These are phyloP conservation scores for Chloromonas sp. DNA, from an alignment of 163 green algal species.

Conservation along the genomic window DNA sequence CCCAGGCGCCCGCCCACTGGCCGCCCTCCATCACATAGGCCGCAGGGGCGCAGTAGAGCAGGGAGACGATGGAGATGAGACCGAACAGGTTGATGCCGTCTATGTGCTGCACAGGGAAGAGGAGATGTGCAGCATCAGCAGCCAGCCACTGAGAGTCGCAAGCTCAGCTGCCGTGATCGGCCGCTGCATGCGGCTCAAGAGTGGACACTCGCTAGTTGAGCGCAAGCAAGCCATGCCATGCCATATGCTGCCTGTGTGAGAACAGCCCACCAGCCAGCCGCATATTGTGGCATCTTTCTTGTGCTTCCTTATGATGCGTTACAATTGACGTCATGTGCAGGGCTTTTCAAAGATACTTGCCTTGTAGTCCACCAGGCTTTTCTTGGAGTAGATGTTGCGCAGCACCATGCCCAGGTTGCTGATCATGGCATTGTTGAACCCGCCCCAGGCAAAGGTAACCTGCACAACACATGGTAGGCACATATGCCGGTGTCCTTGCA, in stretches of 20 bases:
- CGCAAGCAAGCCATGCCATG: too few species aligned
- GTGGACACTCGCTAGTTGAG: too few species aligned
- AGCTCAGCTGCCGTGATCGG: too few species aligned
- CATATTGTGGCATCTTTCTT: too few species aligned
- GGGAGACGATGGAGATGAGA: slow-evolving; percentile 78
- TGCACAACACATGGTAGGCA: not conserved
- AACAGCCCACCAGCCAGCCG: too few species aligned
- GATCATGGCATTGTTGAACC: slow-evolving; percentile 90
- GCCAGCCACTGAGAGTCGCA: too few species aligned
- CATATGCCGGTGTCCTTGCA: too few species aligned
- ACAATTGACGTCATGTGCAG: too few species aligned
- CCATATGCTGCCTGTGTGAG: too few species aligned
- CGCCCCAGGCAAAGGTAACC: slow-evolving; percentile 28
- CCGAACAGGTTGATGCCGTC: slow-evolving; percentile 94
- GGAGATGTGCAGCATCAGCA: too few species aligned
- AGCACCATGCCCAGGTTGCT: slow-evolving; percentile 91
- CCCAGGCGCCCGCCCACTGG: slow-evolving; percentile 35
- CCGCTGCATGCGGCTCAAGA: too few species aligned
- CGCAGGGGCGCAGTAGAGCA: slow-evolving; percentile 76
- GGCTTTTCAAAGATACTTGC: not conserved
- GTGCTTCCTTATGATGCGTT: too few species aligned
- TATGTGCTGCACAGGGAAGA: slow-evolving; percentile 50
- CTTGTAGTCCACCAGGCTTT: slow-evolving; percentile 39
- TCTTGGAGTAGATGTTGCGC: slow-evolving; percentile 88
- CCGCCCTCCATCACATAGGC: slow-evolving; percentile 67